Conservation (phyloP, 164 flowering plant genomes). For the Stephania japonica region DNA sequence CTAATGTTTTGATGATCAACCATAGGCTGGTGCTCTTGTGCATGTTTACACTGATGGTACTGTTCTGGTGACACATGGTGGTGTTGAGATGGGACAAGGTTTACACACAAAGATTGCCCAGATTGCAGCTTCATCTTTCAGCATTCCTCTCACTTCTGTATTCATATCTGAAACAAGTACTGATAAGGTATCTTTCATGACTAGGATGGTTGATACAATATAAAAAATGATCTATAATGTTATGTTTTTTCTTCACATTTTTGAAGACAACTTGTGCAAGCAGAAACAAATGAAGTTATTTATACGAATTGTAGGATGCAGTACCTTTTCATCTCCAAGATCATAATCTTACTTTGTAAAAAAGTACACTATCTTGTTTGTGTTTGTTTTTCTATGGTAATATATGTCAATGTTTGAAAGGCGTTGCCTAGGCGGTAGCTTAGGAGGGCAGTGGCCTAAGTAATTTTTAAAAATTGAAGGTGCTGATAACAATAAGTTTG, state of each 20-base stretch:
- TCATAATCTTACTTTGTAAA: background rate
- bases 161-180: conserved; percentile 98
- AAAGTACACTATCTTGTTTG: background rate
- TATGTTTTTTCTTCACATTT: background rate
- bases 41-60: conserved; percentile 97
- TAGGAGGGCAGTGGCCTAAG: no score
- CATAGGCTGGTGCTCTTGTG: conserved; percentile 96
- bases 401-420: no score
- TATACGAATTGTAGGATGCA: background rate
- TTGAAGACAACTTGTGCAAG: background rate
- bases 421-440: no score
- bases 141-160: conserved; percentile 83
- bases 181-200: conserved; percentile 64
- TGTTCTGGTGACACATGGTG: conserved; percentile 96
- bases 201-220: background rate
- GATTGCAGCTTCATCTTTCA: conserved; percentile 87
- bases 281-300: background rate
- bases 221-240: background rate
- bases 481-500: no score
- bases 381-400: background rate
- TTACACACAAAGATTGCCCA: conserved; percentile 97
- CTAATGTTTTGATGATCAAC: conserved; percentile 8
- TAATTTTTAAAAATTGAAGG: no score
- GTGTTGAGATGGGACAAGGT: conserved; percentile 99
- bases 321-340: background rate